These are phyloP conservation scores for Penicillium sp. DNA, from an alignment of 2,329 filamentous ascomycete genomes.

Conservation along the genomic window DNA sequence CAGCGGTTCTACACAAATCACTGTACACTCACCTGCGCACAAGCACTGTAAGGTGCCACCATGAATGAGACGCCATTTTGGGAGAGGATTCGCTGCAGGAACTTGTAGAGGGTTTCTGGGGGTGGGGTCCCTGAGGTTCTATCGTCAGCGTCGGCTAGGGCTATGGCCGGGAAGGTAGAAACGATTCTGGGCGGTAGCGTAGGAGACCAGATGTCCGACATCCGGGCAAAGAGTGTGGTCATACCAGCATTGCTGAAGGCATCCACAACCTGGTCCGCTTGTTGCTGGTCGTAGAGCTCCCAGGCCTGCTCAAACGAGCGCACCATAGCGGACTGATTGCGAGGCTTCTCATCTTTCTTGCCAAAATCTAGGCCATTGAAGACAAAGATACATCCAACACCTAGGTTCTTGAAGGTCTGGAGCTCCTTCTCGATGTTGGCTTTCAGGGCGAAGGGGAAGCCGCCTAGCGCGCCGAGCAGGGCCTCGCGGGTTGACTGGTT, in stretches of 20 bases:
- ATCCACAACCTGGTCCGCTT: slow-evolving; percentile 76
- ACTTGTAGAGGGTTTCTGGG: slow-evolving; percentile 71
- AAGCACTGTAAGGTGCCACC: slow-evolving; percentile 84
- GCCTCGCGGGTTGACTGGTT: slow-evolving; percentile 74
- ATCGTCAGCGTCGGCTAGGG: slow-evolving; percentile 30
- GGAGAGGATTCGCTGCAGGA: slow-evolving; percentile 73
- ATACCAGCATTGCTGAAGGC: slow-evolving; percentile 84
- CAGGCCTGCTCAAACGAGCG: slow-evolving; percentile 78
- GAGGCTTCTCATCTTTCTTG: slow-evolving; percentile 67
- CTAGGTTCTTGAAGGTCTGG: slow-evolving; percentile 67
- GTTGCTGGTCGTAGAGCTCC: slow-evolving; percentile 78
- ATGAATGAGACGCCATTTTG: slow-evolving; percentile 71
- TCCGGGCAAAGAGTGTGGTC: slow-evolving; percentile 19
- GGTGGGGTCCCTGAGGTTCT: slow-evolving; percentile 63
- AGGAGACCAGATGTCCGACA: slow-evolving; percentile 6
- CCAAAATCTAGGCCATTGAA: slow-evolving; percentile 86
- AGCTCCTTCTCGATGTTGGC: slow-evolving; percentile 76
- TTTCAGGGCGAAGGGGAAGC: slow-evolving; percentile 77
- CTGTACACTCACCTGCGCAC: slow-evolving; percentile 69
- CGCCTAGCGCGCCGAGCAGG: slow-evolving; percentile 84
- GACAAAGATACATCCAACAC: slow-evolving; percentile 80
- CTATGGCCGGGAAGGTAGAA: slow-evolving; percentile 4
- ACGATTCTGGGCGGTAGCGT: background rate
- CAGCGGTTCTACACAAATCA: background rate
- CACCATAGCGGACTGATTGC: slow-evolving; percentile 62